phyloP scores from a whole-genome alignment of 257 asterid species.

The Primulina eburnea region DNA sequence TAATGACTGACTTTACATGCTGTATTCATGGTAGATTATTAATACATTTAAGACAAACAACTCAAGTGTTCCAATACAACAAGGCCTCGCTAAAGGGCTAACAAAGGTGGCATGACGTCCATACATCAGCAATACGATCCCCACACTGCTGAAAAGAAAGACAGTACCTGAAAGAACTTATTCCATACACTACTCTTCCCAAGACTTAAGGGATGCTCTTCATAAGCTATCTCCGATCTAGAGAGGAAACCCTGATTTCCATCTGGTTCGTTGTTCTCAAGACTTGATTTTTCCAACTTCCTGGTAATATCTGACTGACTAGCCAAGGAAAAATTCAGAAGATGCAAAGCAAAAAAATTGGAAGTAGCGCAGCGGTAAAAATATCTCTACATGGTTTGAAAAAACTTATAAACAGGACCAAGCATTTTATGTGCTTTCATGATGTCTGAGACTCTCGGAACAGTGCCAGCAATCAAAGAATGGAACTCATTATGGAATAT shows the following conservation, averaged over 20 bases:
- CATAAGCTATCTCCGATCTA: constrained; percentile 80
- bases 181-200: constrained; percentile 94
- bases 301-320: constrained; percentile 94
- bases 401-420: constrained; percentile 5
- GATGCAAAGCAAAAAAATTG: constrained; percentile 37
- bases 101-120: constrained; percentile 11
- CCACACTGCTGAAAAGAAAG: constrained; percentile 1
- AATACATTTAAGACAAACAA: constrained; percentile 15
- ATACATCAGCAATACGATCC: not conserved
- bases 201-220: constrained; percentile 92
- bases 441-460: not conserved
- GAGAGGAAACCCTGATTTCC: constrained; percentile 69
- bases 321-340: constrained; percentile 82
- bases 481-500: constrained; percentile 7
- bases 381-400: constrained; percentile 5
- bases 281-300: constrained; percentile 74
- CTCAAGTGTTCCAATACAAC: constrained; percentile 1
- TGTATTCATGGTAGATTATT: constrained; percentile 7
- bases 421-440: constrained; percentile 14
- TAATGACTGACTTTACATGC: constrained; percentile 20
- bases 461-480: constrained; percentile 9
- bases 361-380: constrained; percentile 25
- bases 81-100: constrained; percentile 4
- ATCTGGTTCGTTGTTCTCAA: constrained; percentile 51
- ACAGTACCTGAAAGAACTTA: constrained; percentile 81